Conservation (phyloP, 1,284 basidiomycete genomes). For the Boletellus deceptivus region DNA sequence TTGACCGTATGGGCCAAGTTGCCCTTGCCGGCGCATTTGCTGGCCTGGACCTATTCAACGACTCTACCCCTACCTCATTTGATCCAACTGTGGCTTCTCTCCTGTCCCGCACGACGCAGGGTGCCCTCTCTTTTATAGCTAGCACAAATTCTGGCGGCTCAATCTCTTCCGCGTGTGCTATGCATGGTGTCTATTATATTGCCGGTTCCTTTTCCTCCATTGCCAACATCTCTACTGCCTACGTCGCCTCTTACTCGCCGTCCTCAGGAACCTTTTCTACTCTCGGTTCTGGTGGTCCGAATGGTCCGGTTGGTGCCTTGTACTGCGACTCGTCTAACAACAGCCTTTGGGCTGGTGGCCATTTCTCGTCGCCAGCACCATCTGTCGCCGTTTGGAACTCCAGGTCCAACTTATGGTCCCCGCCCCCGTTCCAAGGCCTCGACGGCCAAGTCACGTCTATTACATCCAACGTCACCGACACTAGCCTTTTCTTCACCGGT, state of each 20-base stretch:
- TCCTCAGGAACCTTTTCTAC: constrained; percentile 58
- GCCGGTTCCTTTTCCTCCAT: constrained; percentile 77
- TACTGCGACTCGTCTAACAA: constrained; percentile 75
- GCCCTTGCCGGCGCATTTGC: constrained; percentile 84
- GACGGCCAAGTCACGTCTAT: constrained; percentile 74
- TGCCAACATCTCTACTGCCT: constrained; percentile 51
- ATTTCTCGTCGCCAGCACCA: constrained; percentile 68
- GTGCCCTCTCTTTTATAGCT: constrained; percentile 61
- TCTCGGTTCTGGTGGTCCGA: constrained; percentile 58
- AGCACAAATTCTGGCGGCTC: constrained; percentile 70
- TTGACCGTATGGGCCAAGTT: constrained; percentile 86
- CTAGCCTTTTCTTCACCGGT: constrained; percentile 84
- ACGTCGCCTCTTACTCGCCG: constrained; percentile 73
- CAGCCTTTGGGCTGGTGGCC: constrained; percentile 85
- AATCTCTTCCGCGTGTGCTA: constrained; percentile 63
- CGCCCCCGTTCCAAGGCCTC: constrained; percentile 82
- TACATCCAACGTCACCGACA: constrained; percentile 65
- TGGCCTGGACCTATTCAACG: constrained; percentile 76
- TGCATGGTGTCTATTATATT: constrained; percentile 66
- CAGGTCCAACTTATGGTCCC: constrained; percentile 64
- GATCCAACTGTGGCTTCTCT: constrained; percentile 69
- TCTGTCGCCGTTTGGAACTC: constrained; percentile 82
- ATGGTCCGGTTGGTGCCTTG: constrained; percentile 74
- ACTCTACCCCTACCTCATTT: constrained; percentile 52
- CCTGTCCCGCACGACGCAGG: constrained; percentile 62